A percentile compares a stretch with the other conserved stretches of the same genome.
phyloP scores from a whole-genome alignment of 2,329 filamentous ascomycete genomes.

The Alternaria dauci region DNA sequence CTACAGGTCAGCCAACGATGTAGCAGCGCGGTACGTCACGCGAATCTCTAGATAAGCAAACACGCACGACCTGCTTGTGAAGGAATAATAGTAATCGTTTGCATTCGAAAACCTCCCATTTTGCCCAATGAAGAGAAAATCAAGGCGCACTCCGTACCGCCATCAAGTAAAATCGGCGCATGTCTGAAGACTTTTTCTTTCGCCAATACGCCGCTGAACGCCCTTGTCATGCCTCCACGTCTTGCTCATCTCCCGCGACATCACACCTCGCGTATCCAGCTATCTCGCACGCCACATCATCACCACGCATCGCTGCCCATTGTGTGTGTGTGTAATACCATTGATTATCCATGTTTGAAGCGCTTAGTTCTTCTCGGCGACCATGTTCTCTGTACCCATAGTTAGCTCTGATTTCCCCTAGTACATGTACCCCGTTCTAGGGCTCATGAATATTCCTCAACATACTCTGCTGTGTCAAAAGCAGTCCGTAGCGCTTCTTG shows the following conservation, averaged over 20 bases:
- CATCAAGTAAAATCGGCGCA: background rate
- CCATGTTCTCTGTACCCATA: slow-evolving; percentile 33
- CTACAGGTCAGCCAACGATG: background rate
- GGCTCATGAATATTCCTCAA: slow-evolving; percentile 9
- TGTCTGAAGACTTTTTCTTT: background rate
- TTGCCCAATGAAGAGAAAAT: background rate
- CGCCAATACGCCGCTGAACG: slow-evolving; percentile 16
- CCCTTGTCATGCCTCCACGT: slow-evolving; percentile 2
- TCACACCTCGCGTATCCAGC: background rate
- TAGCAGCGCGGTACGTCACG: background rate
- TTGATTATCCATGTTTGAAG: background rate
- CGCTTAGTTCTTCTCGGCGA: slow-evolving; percentile 28
- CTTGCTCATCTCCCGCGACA: background rate
- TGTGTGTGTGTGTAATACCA: background rate
- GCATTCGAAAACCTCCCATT: background rate
- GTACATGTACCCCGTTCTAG: background rate
- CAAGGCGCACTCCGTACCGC: background rate
- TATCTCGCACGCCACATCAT: background rate
- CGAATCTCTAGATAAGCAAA: background rate
- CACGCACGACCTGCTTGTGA: background rate
- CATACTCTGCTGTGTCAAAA: slow-evolving; percentile 79
- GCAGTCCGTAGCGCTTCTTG: slow-evolving; percentile 89
- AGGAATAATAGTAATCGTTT: background rate
- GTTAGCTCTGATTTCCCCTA: slow-evolving; percentile 5
- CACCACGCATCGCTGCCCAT: background rate